phyloP scores from a whole-genome alignment of 257 asterid species.

The Eustoma russellianum region DNA sequence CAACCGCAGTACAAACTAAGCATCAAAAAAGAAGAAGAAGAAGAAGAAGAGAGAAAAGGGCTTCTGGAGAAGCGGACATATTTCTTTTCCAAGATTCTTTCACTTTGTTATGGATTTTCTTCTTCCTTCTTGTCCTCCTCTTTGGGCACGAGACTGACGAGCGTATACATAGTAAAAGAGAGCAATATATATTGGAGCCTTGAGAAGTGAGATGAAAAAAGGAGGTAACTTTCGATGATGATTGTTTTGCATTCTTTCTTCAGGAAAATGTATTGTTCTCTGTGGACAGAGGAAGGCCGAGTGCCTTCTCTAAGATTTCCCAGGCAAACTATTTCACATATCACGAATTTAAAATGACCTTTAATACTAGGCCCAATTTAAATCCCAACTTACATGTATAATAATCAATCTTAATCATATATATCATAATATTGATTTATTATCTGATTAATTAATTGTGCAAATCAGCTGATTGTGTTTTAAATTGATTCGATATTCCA shows the following conservation, averaged over 20 bases:
- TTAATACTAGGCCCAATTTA: no score
- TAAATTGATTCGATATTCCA: no score
- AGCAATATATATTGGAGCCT: constrained; percentile 58
- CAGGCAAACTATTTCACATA: no score
- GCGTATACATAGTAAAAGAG: constrained; percentile 28
- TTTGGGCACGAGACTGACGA: constrained; percentile 19
- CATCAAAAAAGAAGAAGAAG: no score
- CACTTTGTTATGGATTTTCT: constrained; percentile 7
- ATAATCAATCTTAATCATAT: no score
- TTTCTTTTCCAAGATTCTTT: background rate
- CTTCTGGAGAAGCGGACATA: constrained; percentile 39
- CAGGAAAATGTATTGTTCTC: constrained; percentile 14
- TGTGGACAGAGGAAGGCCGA: constrained; percentile 29
- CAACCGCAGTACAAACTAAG: no score
- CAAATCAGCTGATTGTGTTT: no score
- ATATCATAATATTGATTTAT: no score
- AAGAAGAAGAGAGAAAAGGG: constrained; percentile 20
- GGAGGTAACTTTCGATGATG: constrained; percentile 36
- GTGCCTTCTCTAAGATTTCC: no score
- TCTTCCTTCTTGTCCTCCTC: constrained; percentile 7
- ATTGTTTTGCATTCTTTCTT: constrained; percentile 39
- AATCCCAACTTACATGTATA: no score
- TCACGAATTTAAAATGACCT: no score
- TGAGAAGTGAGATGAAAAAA: constrained; percentile 34
- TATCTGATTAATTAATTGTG: no score